Base-by-base conservation (phyloP, 352 stramenopile genomes). In the Phytopythium sindhum region DNA sequence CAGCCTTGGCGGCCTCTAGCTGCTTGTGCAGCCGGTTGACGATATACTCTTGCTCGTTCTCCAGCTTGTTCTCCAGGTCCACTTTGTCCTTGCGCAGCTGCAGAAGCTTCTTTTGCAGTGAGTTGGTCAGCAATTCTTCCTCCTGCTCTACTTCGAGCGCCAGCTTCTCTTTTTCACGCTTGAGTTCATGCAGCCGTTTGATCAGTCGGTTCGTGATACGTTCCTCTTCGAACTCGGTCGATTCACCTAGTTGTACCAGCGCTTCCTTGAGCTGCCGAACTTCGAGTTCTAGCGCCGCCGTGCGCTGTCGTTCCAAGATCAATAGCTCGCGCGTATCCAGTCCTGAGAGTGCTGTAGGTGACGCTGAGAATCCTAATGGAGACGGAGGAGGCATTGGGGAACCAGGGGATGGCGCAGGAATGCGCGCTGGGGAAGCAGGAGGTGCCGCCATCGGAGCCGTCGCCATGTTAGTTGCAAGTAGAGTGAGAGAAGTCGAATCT, bases 11-110 rank as follows among this genome's bases (percentile, higher is more conserved):
- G 3, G 80, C 74, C 53, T 93, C 85, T 1, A 95, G 75, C 65
- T 95, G 84, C 66, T 93, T 93, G 66, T 85, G 77, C 47, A 97
- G 81, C 56, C 94, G 94, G 78, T 97, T 97, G 23, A 97, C 89
- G 45, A 97, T 93, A 72, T 96, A 96, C 61, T 97, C 90, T 72
- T 97, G 89, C 64, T 97, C 90, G 63, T 89, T 77, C 74, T 97
- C 90, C 12, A 97, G 80, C 65, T 96, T 93, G 74, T 97, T 97
- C 72, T 97, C 90, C 10, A 97, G 66, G 61, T 97, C 90, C 57
- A 97, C 80, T 63, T 97, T 97, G 67, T 97, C 90, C 58, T 88
- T 85, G 56, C 82, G 86, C 58, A 95, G 72, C 61, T 94, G 75
- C 62, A 88, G 78, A n/a, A 97, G 77, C 64, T 96, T 96, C 75